Evolutionary conservation across 1,139 yeast species (phyloP).

Genomic region (Lodderomyces theae): DNA sequence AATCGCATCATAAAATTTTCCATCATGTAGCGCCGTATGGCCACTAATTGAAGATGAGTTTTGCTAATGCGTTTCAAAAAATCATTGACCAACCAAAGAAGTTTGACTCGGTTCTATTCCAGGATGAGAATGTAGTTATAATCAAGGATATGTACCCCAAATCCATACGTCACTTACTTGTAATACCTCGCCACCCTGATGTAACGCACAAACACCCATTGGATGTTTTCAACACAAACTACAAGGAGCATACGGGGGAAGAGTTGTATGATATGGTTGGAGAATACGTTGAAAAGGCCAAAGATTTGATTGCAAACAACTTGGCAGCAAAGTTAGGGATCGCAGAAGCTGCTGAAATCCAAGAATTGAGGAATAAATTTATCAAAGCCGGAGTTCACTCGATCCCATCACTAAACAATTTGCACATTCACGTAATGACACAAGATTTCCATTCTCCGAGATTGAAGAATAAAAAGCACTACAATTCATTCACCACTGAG

Average conservation of each 20-base stretch:
- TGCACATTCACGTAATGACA: conserved; percentile 73
- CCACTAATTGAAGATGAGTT: conserved; percentile 38
- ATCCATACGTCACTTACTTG: conserved; percentile 55
- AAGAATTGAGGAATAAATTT: conserved; percentile 29
- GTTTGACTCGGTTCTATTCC: conserved; percentile 29
- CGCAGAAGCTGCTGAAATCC: conserved; percentile 11
- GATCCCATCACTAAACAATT: conserved; percentile 63
- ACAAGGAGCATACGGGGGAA: conserved; percentile 14
- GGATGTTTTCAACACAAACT: conserved; percentile 41
- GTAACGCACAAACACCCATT: conserved; percentile 53
- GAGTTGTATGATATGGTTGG: conserved; percentile 30
- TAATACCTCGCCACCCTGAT: conserved; percentile 51
- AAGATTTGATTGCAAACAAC: conserved; percentile 34
- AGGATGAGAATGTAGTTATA: conserved; percentile 54
- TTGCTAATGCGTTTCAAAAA: conserved; percentile 30
- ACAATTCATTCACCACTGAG: conserved; percentile 63
- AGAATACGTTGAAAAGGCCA: conserved; percentile 44
- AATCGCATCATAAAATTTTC: neutral
- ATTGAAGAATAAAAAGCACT: conserved; percentile 64
- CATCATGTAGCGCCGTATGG: too few species aligned
- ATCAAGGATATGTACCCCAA: conserved; percentile 66
- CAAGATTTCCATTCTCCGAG: conserved; percentile 55
- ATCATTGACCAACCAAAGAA: conserved; percentile 33
- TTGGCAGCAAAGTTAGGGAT: conserved; percentile 22
- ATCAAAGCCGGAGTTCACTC: conserved; percentile 69